Evolutionary conservation across 2,329 filamentous ascomycete species (phyloP), one percentile per base, ranked within the genome.

Genomic region (Cryoendolithus antarcticus): DNA sequence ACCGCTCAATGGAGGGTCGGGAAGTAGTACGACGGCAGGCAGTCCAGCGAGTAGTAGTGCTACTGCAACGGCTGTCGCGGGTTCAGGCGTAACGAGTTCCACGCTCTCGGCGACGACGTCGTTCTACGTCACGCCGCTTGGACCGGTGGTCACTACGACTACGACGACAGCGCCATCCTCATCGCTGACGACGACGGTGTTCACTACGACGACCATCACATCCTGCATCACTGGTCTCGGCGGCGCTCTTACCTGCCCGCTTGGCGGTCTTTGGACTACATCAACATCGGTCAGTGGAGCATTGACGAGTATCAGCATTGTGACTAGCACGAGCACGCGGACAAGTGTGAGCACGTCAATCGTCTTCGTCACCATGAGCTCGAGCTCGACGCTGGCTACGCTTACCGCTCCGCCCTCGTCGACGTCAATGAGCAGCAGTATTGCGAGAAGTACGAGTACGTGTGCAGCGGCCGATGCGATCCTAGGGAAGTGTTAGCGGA

Each of bases 191-290:
- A 50, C 48, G 8, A 53, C 48, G 1, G 33, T 52, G 4, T 37
- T 32, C 11, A 48, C 48, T 1, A 51, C 48, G 2, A 48, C 47
- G 15, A 53, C 48, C 0, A 40, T 54, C 8, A 49, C 50, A 9
- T 50, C 46, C 34, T 54, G 50, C 37, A 35, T 42, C 10, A 44
- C 38, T 31, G 47, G 36, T 7, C 13, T 40, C 5, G 39, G 44
- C 9, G 42, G 44, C 1, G 21, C 34, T 3, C 32, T 46, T 6
- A 46, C 42, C 9, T 46, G 44, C 28, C 39, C 44, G 9, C 15
- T 40, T 9, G 43, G 43, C 33, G 34, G 40, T 36, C 12, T 47
- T 13, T 41, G 36, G 19, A 46, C 44, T 9, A 39, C 34, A 1
- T 34, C 39, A 1, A 21, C 30, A 5, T 43, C 43, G 1, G 33